Evolutionary conservation across 345 rosid species (phyloP).

Genomic region (Kandelia obovata): DNA sequence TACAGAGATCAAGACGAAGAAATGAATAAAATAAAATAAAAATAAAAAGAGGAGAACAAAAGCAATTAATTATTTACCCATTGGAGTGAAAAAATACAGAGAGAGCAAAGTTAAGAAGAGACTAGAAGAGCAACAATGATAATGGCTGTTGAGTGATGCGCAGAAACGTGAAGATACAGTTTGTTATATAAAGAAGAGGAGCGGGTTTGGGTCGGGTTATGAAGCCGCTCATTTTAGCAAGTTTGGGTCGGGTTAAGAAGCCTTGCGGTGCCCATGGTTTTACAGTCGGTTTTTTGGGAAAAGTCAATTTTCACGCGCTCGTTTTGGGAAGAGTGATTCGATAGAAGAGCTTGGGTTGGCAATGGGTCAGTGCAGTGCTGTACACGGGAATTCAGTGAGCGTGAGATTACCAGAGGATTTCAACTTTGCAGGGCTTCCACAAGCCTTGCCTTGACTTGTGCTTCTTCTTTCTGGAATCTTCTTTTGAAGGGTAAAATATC

Average conservation of each 20-base stretch:
- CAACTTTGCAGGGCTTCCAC: too few species aligned
- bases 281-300: not conserved
- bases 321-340: not conserved
- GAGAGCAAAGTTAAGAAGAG: too few species aligned
- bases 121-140: not conserved
- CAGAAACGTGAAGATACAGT: not conserved
- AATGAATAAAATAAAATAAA: not conserved
- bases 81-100: too few species aligned
- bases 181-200: not conserved
- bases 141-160: not conserved
- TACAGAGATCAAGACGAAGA: not conserved
- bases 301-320: not conserved
- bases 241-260: not conserved
- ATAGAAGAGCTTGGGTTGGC: too few species aligned
- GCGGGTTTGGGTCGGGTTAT: not conserved
- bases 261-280: constrained; percentile 13
- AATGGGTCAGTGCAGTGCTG: too few species aligned
- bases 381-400: too few species aligned
- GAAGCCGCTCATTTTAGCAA: not conserved
- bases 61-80: not conserved
- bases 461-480: too few species aligned
- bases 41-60: too few species aligned
- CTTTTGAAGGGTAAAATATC: too few species aligned
- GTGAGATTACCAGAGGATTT: too few species aligned
- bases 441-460: too few species aligned